Conservation (phyloP, 2,329 filamentous ascomycete genomes). For the Pseudovirgaria hyperparasitica region DNA sequence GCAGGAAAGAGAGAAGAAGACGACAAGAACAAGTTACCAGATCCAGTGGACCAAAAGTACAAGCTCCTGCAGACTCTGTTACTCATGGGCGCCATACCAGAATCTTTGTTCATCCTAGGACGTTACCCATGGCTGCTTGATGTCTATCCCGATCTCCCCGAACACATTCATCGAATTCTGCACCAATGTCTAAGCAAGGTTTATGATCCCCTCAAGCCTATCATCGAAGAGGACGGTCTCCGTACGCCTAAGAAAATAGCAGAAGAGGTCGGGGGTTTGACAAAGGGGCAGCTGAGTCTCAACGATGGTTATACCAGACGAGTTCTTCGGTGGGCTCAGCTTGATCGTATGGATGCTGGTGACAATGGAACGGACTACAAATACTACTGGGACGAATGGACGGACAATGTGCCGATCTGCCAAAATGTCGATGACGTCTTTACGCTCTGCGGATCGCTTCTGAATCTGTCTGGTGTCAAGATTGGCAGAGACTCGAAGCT, state of each 20-base stretch:
- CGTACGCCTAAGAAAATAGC: constrained; percentile 20
- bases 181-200: constrained; percentile 73
- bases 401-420: constrained; percentile 83
- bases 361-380: constrained; percentile 67
- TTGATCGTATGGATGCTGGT: constrained; percentile 63
- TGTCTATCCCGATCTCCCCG: constrained; percentile 66
- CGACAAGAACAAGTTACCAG: constrained; percentile 43
- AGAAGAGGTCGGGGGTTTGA: constrained; percentile 19
- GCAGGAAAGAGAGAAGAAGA: constrained; percentile 29
- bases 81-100: constrained; percentile 82
- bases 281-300: constrained; percentile 43
- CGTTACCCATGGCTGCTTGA: constrained; percentile 89
- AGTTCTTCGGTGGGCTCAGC: constrained; percentile 68
- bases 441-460: constrained; percentile 66
- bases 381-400: constrained; percentile 97
- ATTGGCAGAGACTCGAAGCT: constrained; percentile 75
- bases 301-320: constrained; percentile 48
- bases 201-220: constrained; percentile 40
- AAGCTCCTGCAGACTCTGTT: constrained; percentile 72
- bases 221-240: constrained; percentile 28
- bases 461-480: constrained; percentile 77
- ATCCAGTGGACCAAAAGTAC: constrained; percentile 80
- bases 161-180: constrained; percentile 73
- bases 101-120: constrained; percentile 83
- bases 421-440: constrained; percentile 86